phyloP scores from a whole-genome alignment of 768 basidiomycete genomes.

The Podaxis rugospora region DNA sequence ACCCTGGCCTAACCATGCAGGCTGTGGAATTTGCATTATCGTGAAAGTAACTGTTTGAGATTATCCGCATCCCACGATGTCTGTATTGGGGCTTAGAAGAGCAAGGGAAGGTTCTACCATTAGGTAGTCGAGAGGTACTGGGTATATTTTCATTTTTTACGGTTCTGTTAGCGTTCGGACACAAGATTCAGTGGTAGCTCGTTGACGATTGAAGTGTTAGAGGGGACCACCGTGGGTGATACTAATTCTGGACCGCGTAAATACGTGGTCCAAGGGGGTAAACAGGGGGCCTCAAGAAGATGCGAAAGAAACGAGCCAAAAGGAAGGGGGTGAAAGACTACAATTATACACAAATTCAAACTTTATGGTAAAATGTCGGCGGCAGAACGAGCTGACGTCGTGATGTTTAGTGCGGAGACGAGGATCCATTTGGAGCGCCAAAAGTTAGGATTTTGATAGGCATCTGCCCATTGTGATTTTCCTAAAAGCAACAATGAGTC shows the following conservation, averaged over 20 bases:
- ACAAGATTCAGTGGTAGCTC: neutral
- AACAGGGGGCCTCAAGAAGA: neutral
- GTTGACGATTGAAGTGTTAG: neutral
- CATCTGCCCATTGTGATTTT: constrained; percentile 33
- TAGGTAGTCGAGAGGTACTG: neutral
- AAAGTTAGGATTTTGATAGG: constrained; percentile 45
- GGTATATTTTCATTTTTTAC: neutral
- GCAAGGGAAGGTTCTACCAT: neutral
- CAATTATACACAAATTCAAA: neutral
- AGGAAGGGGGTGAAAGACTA: neutral
- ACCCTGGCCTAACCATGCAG: no score
- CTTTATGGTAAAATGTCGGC: neutral
- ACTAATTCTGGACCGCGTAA: neutral
- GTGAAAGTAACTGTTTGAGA: no score
- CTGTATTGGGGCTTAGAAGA: no score
- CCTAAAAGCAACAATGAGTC: constrained; percentile 3
- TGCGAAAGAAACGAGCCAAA: neutral
- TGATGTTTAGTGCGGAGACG: constrained; percentile 1
- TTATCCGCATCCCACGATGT: no score
- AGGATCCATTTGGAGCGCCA: constrained; percentile 21
- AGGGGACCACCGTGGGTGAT: neutral
- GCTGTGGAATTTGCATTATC: no score
- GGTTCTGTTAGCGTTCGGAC: no score
- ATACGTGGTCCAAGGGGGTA: neutral
- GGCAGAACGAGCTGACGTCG: neutral